These are phyloP conservation scores for Brassica hybrid DNA, from an alignment of 441 rosid genomes.

Conservation along the genomic window DNA sequence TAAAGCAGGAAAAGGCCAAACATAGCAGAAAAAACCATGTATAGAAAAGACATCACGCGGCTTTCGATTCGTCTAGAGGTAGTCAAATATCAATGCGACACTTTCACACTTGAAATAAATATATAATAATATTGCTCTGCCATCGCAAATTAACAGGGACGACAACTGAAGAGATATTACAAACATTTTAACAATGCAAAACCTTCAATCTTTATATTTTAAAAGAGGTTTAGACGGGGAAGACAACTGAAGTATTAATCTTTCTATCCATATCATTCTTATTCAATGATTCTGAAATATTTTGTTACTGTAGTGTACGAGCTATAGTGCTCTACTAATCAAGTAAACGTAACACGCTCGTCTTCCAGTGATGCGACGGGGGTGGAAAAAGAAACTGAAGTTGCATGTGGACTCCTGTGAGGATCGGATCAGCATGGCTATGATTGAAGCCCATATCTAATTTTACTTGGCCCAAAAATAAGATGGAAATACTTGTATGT, in stretches of 20 bases:
- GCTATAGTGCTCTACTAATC: not conserved
- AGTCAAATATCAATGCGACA: slow-evolving; percentile 19
- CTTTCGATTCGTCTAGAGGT: slow-evolving; percentile 4
- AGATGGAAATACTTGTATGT: not conserved
- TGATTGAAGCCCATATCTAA: not conserved
- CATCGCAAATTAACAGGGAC: slow-evolving; percentile 2
- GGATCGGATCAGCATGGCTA: not conserved
- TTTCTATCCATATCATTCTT: not conserved
- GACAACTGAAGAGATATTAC: too few relatives aligned
- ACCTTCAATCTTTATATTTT: not conserved
- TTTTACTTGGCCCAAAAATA: slow-evolving; percentile 12
- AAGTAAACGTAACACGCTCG: not conserved
- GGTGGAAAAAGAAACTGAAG: not conserved
- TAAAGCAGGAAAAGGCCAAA: slow-evolving; percentile 30
- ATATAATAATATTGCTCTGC: not conserved
- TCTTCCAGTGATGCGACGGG: not conserved
- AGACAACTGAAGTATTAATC: not conserved
- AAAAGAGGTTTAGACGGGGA: not conserved
- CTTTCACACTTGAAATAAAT: slow-evolving; percentile 24
- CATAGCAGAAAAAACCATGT: not conserved
- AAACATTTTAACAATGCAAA: not conserved
- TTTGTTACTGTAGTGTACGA: not conserved
- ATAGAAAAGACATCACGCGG: slow-evolving; percentile 3
- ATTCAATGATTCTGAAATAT: not conserved
- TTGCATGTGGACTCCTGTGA: not conserved